Base-by-base conservation (phyloP, 1,139 yeast genomes). In the Blastobotrys illinoisensis region DNA sequence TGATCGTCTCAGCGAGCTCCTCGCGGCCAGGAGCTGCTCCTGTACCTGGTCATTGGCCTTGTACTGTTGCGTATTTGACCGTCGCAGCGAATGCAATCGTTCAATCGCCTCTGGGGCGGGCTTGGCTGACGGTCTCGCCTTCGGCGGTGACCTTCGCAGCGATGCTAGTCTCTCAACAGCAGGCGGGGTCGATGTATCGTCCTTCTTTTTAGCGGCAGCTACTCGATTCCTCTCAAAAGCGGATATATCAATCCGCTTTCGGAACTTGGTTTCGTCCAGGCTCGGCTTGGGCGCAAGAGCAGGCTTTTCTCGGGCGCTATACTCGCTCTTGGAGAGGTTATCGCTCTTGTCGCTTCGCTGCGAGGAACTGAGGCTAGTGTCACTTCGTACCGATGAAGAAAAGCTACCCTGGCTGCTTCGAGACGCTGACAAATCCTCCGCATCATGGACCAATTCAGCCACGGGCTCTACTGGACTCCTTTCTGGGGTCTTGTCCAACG, bases 11-110 rank as follows among this genome's bases (percentile, higher is more conserved):
- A 64, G 48, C 36, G 56, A 59, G 14, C 56, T 49, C 47, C 55
- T 59, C 5, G 67, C 62, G 1, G 62, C 59, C 28, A 61, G 48
- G 24, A 63, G 47, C 46, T 62, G 47, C 48, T 56, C 58, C 56
- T 57, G 57, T 49, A 54, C 60, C 43, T 55, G 54, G 56, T 70
- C 62, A 21, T 64, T 55, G 54, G 67, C 61, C 58, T 61, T 48
- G 54, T 57, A 59, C 44, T 62, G 63, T 45, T 58, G 59, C 9
- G 69, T 64, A 54, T 18, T 57, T 57, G 26, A 62, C 57, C 32
- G 60, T 28, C 69, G 51, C 47, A 67, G 53, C n/a, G 56, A 57
- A 16, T 60, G 56, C 21, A 65, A 58, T 23, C 58, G 57, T 26
- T 64, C 66, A 40, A 62, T 43, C 2, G 66, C 67, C 28, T 64